Evolutionary conservation across 352 stramenopile genomes (phyloP).

Genomic region (Thalassiosira mediterranea): DNA sequence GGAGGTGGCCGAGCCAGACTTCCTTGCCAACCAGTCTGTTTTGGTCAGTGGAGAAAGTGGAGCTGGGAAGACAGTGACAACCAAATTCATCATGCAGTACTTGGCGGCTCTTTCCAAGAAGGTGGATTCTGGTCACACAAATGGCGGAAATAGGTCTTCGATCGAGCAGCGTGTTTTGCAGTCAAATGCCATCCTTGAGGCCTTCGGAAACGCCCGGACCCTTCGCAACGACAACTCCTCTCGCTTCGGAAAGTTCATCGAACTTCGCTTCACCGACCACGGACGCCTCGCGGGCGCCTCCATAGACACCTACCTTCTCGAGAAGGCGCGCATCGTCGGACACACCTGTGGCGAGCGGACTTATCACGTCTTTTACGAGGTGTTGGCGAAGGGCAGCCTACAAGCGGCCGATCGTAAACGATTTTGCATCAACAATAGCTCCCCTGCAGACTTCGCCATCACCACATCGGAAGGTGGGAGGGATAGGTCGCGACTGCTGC

Average conservation of each 20-base stretch:
- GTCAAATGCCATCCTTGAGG: constrained; percentile 92
- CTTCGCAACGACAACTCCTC: constrained; percentile 96
- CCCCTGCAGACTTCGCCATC: constrained; percentile 74
- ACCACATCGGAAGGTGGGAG: constrained; percentile 77
- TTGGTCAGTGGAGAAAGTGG: constrained; percentile 87
- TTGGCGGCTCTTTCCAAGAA: constrained; percentile 83
- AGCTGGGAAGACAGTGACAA: constrained; percentile 96
- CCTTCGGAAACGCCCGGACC: constrained; percentile 93
- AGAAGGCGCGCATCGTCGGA: constrained; percentile 93
- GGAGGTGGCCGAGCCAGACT: background rate
- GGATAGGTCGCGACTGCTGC: constrained; percentile 53
- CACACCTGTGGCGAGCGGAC: constrained; percentile 92
- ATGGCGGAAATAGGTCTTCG: background rate
- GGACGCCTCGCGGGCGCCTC: constrained; percentile 81
- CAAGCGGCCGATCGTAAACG: constrained; percentile 54
- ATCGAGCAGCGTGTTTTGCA: constrained; percentile 93
- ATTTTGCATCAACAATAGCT: constrained; percentile 19
- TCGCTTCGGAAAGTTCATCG: constrained; percentile 97
- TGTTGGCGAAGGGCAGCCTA: constrained; percentile 84
- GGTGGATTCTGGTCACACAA: background rate
- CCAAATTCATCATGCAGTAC: constrained; percentile 97
- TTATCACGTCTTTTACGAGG: constrained; percentile 98
- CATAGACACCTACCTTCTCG: constrained; percentile 89
- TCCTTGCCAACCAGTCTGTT: constrained; percentile 74
- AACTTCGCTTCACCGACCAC: constrained; percentile 89